A percentile compares a stretch with the other conserved stretches of the same genome.
Evolutionary conservation across 495 filamentous ascomycete genomes (phyloP).

Genomic region (Corynascus novoguineensis): DNA sequence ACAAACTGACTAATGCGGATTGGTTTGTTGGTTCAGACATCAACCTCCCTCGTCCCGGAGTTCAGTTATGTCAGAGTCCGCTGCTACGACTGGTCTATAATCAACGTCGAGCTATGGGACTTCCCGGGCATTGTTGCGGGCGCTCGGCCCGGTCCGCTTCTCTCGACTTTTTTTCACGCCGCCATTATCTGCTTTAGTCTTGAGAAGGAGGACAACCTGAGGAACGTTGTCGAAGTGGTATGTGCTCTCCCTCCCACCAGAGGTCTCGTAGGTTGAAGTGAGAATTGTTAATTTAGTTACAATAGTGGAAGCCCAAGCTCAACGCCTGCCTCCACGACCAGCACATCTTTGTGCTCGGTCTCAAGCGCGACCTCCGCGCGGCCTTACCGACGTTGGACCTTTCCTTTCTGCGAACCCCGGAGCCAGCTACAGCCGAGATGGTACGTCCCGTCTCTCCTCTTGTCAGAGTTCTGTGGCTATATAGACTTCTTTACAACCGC

Average conservation of each 20-base stretch:
- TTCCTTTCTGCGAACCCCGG: slow-evolving; percentile 13
- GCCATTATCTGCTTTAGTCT: slow-evolving; percentile 29
- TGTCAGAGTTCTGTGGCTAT: neutral
- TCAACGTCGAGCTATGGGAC: slow-evolving; percentile 30
- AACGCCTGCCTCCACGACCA: slow-evolving; percentile 19
- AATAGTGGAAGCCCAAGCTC: slow-evolving; percentile 29
- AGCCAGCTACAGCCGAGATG: slow-evolving; percentile 4
- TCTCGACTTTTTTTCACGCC: slow-evolving; percentile 25
- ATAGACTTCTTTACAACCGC: neutral
- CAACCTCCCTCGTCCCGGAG: slow-evolving; percentile 15
- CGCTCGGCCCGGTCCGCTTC: slow-evolving; percentile 1
- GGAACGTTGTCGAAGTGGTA: slow-evolving; percentile 12
- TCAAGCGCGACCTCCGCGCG: slow-evolving; percentile 25
- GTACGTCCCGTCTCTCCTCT: neutral
- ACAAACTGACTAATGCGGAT: no score
- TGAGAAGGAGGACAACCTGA: slow-evolving; percentile 20
- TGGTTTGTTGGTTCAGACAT: slow-evolving; percentile 5
- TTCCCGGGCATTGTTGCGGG: slow-evolving; percentile 20
- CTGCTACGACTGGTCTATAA: neutral
- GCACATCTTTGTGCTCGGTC: slow-evolving; percentile 24
- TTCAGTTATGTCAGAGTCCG: slow-evolving; percentile 12
- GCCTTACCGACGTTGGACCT: neutral
- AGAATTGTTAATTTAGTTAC: neutral
- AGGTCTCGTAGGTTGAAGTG: neutral
- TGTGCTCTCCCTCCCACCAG: neutral